Evolutionary conservation across 2,329 filamentous ascomycete genomes (phyloP).

Genomic region (Sarocladium brachiariae): DNA sequence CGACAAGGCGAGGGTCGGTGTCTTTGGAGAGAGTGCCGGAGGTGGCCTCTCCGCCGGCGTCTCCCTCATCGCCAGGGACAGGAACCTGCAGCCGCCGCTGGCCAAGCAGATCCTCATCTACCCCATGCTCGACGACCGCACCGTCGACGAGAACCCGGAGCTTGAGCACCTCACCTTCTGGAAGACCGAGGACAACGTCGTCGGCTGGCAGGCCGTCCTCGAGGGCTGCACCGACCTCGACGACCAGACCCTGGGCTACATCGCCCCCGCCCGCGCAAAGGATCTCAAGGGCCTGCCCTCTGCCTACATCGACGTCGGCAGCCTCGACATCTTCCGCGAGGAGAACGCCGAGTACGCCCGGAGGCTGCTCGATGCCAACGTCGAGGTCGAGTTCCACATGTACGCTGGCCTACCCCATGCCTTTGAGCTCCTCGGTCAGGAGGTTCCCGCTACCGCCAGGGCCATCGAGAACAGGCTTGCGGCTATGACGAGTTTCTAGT

Average conservation of each 20-base stretch:
- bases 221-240: constrained; percentile 8
- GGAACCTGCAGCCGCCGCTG: constrained; percentile 18
- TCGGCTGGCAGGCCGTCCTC: constrained; percentile 17
- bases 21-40: constrained; percentile 19
- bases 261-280: constrained; percentile 18
- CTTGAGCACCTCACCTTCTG: constrained; percentile 13
- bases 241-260: constrained; percentile 13
- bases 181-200: constrained; percentile 15
- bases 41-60: constrained; percentile 16
- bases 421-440: constrained; percentile 18
- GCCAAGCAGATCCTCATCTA: constrained; percentile 27
- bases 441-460: neutral
- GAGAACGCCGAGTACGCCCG: constrained; percentile 26
- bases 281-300: constrained; percentile 24
- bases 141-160: neutral
- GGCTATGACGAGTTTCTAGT: no score
- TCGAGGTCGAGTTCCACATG: constrained; percentile 32
- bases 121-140: constrained; percentile 27
- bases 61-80: constrained; percentile 33
- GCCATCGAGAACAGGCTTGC: neutral
- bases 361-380: constrained; percentile 21
- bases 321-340: constrained; percentile 30
- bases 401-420: constrained; percentile 34
- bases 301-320: constrained; percentile 32
- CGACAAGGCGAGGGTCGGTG: constrained; percentile 15